Conservation (phyloP, 2,329 filamentous ascomycete genomes). For the Chaetomium globosum region DNA sequence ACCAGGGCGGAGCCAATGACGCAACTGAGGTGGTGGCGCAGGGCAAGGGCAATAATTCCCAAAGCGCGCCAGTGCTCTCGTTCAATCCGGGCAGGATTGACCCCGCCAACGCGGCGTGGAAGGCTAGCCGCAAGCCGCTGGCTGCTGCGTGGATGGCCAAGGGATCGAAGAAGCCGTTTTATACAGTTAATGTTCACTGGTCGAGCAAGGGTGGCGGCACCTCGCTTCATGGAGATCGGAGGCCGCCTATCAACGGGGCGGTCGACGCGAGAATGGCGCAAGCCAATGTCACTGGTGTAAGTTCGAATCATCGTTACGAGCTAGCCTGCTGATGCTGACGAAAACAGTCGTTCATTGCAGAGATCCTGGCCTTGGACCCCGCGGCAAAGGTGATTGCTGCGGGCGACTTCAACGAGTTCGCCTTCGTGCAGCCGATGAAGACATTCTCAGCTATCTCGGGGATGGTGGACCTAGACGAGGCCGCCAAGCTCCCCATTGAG, state of each 20-base stretch:
- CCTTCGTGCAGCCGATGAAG: constrained; percentile 61
- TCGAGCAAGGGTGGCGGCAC: constrained; percentile 67
- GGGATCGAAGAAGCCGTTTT: constrained; percentile 57
- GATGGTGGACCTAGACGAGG: constrained; percentile 64
- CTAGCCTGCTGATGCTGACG: constrained; percentile 17
- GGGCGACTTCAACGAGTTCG: constrained; percentile 75
- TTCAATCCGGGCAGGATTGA: constrained; percentile 72
- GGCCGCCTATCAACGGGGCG: constrained; percentile 67
- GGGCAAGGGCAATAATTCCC: not conserved
- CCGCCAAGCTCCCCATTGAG: constrained; percentile 51
- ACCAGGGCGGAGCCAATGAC: constrained; percentile 57
- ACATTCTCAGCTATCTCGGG: constrained; percentile 57
- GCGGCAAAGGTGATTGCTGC: constrained; percentile 61
- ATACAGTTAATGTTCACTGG: constrained; percentile 73
- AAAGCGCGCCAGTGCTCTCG: constrained; percentile 49
- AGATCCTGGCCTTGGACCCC: constrained; percentile 60
- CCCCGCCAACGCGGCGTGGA: constrained; percentile 62
- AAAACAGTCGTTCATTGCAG: constrained; percentile 54
- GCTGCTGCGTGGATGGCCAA: constrained; percentile 66
- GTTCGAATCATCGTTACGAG: constrained; percentile 34
- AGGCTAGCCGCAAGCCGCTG: constrained; percentile 65
- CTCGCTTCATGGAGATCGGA: constrained; percentile 64
- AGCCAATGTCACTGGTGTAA: constrained; percentile 59
- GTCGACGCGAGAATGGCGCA: constrained; percentile 61
- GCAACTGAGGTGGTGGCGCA: constrained; percentile 58